Evolutionary conservation across 805 yeast species (phyloP).

Genomic region (Hanseniaspora thailandica): DNA sequence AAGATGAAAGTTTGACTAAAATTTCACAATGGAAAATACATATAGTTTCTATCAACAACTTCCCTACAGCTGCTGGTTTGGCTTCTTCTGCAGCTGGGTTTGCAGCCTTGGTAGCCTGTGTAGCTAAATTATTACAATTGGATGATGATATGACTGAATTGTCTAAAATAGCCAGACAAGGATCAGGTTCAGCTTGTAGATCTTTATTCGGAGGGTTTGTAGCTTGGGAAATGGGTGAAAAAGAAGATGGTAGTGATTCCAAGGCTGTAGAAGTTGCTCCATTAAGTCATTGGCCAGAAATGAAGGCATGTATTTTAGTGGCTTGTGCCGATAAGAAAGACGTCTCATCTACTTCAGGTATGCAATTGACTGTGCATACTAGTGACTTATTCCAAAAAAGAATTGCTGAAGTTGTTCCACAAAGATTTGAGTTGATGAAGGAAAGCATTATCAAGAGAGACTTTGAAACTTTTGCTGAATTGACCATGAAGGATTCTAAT

Average conservation of each 20-base stretch:
- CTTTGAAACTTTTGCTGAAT: conserved; percentile 69
- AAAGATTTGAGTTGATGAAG: conserved; percentile 73
- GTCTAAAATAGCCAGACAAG: conserved; percentile 90
- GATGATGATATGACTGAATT: conserved; percentile 79
- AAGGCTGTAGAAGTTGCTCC: conserved; percentile 89
- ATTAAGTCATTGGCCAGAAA: conserved; percentile 74
- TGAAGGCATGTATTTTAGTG: conserved; percentile 85
- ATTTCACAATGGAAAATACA: conserved; percentile 56
- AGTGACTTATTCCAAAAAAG: conserved; percentile 78
- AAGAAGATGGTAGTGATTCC: conserved; percentile 75
- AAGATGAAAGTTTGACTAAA: conserved; percentile 43
- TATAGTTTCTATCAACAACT: conserved; percentile 86
- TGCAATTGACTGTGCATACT: conserved; percentile 88
- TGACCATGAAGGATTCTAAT: conserved; percentile 93
- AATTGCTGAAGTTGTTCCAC: conserved; percentile 71
- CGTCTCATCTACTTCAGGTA: conserved; percentile 87
- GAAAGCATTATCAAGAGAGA: conserved; percentile 59
- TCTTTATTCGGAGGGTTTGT: conserved; percentile 95
- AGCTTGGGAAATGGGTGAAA: conserved; percentile 95
- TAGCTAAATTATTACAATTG: conserved; percentile 70
- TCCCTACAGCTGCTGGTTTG: conserved; percentile 98
- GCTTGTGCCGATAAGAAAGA: conserved; percentile 91
- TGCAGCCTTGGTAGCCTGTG: conserved; percentile 87
- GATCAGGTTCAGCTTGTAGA: conserved; percentile 97
- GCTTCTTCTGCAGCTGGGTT: conserved; percentile 98